A percentile compares a stretch with the other conserved stretches of the same genome.
phyloP scores from a whole-genome alignment of 352 stramenopile species.

The Thalassiosira gravida region DNA sequence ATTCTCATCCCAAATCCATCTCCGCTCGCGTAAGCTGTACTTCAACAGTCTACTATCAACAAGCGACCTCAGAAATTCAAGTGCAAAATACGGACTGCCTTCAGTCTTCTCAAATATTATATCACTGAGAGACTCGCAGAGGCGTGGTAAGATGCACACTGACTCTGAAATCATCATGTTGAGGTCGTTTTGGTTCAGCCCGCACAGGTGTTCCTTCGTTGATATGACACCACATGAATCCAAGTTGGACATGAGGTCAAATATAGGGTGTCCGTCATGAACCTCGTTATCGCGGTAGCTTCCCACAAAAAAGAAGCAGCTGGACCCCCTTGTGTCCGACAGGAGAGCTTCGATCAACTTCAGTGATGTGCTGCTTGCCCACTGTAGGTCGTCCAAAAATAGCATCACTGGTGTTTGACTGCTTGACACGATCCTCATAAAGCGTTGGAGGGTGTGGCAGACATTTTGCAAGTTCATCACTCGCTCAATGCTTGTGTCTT shows the following conservation, averaged over 20 bases:
- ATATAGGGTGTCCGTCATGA: conserved; percentile 35
- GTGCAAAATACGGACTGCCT: conserved; percentile 51
- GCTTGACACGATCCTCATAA: conserved; percentile 62
- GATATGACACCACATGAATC: neutral
- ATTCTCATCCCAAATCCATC: conserved; percentile 33
- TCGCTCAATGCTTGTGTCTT: conserved; percentile 13
- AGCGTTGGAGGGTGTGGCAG: conserved; percentile 37
- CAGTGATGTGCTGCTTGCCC: conserved; percentile 22
- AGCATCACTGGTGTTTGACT: conserved; percentile 37
- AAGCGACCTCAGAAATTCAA: conserved; percentile 43
- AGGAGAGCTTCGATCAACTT: conserved; percentile 41
- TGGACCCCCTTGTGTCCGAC: conserved; percentile 32
- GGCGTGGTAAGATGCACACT: conserved; percentile 37
- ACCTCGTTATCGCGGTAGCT: conserved; percentile 61
- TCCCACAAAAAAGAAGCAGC: conserved; percentile 61
- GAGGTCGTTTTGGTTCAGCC: conserved; percentile 15
- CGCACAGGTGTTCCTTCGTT: conserved; percentile 20
- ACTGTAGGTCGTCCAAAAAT: conserved; percentile 65
- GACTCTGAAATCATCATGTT: conserved; percentile 42
- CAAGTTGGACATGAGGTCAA: conserved; percentile 39
- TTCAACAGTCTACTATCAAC: conserved; percentile 25
- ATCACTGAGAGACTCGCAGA: conserved; percentile 26
- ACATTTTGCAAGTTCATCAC: conserved; percentile 36
- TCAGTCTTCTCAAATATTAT: conserved; percentile 49
- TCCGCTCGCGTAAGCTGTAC: conserved; percentile 9